These are phyloP conservation scores for Nothopassalora personata DNA, from an alignment of 2,329 filamentous ascomycete genomes.

Conservation along the genomic window DNA sequence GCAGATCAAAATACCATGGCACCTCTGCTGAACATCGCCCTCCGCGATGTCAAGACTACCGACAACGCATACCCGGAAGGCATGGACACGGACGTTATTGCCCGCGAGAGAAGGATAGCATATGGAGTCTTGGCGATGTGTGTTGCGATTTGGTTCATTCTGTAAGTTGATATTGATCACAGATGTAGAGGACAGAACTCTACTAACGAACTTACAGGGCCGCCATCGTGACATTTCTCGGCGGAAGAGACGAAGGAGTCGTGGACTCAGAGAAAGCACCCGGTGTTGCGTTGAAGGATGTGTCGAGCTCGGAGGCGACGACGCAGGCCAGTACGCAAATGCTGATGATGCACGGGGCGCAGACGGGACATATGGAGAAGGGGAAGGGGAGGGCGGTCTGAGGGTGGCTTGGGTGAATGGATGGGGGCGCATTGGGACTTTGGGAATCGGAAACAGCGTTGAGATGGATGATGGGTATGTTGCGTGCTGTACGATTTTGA, in stretches of 20 bases:
- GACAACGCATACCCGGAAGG: not conserved
- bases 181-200: not conserved
- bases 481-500: not conserved
- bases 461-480: not conserved
- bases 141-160: not conserved
- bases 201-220: not conserved
- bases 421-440: too few species aligned
- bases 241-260: not conserved
- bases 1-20: not conserved
- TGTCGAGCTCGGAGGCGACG: not conserved
- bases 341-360: not conserved
- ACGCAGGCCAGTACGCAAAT: not conserved
- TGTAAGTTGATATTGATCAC: not conserved
- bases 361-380: not conserved
- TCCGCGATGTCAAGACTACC: not conserved
- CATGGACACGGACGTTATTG: not conserved
- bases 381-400: not conserved
- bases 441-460: not conserved
- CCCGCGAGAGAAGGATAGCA: not conserved
- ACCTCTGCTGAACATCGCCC: not conserved
- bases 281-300: not conserved
- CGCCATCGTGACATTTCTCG: not conserved
- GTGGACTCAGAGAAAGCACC: not conserved
- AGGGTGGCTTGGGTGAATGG: too few species aligned
- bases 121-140: not conserved